phyloP scores from a whole-genome alignment of 2,329 filamentous ascomycete species.

The Emmonsiellopsis sp. region DNA sequence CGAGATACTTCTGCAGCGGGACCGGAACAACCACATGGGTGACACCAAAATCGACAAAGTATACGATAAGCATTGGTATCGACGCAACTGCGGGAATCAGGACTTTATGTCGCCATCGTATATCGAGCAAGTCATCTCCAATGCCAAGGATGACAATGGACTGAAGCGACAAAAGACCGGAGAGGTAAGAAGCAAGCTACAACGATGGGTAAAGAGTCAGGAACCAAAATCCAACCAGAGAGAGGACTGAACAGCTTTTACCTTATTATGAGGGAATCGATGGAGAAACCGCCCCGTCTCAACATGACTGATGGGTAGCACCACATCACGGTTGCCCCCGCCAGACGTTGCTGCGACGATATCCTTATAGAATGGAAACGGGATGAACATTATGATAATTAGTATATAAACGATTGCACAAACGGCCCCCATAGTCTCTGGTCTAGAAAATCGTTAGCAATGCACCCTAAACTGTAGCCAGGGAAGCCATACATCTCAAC shows the following conservation, averaged over 20 bases:
- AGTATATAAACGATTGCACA: slow-evolving; percentile 89
- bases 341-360: slow-evolving; percentile 92
- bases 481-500: slow-evolving; percentile 57
- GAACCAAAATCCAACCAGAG: background rate
- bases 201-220: background rate
- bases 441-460: slow-evolving; percentile 39
- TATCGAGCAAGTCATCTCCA: slow-evolving; percentile 93
- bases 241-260: slow-evolving; percentile 27
- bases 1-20: slow-evolving; percentile 73
- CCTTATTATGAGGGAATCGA: slow-evolving; percentile 90
- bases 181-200: slow-evolving; percentile 87
- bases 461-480: background rate
- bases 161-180: slow-evolving; percentile 86
- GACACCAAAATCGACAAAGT: slow-evolving; percentile 97
- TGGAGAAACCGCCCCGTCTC: slow-evolving; percentile 80
- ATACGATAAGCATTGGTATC: slow-evolving; percentile 88
- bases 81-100: slow-evolving; percentile 92
- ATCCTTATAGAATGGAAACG: slow-evolving; percentile 96
- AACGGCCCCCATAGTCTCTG: slow-evolving; percentile 92
- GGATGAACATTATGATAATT: slow-evolving; percentile 82
- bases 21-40: slow-evolving; percentile 89
- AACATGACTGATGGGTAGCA: slow-evolving; percentile 62
- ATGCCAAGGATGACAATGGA: slow-evolving; percentile 85
- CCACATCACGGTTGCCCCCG: slow-evolving; percentile 81
- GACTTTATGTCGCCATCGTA: slow-evolving; percentile 97